Conservation (phyloP, 257 asterid species). For the Solanum corneliomulleri region DNA sequence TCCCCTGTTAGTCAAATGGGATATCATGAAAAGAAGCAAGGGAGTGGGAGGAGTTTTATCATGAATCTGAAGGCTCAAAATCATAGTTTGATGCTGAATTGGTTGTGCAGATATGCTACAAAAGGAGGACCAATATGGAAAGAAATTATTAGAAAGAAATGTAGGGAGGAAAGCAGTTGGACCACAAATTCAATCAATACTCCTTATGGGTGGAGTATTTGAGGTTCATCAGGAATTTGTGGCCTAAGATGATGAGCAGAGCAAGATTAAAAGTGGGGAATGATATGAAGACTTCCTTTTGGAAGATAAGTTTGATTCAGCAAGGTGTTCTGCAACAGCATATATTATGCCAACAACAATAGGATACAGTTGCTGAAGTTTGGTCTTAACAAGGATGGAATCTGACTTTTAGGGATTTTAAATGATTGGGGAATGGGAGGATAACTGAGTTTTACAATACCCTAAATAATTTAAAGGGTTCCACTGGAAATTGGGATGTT, state of each 20-base stretch:
- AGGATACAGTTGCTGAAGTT: background rate
- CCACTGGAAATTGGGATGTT: background rate
- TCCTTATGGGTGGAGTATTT: background rate
- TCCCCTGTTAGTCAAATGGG: background rate
- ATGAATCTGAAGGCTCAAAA: background rate
- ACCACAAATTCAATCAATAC: background rate
- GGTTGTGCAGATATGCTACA: background rate
- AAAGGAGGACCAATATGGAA: background rate
- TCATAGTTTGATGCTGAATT: background rate
- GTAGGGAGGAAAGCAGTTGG: background rate
- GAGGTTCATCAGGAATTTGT: background rate
- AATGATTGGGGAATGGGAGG: background rate
- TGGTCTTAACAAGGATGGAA: background rate
- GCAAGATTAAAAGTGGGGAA: background rate
- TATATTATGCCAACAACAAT: background rate
- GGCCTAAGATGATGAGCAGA: background rate
- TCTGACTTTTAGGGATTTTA: background rate
- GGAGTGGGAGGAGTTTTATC: background rate
- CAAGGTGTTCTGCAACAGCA: background rate
- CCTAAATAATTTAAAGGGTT: background rate
- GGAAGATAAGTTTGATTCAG: background rate
- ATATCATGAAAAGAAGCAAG: background rate
- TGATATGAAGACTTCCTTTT: background rate
- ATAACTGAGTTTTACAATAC: background rate
- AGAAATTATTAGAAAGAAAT: background rate